Evolutionary conservation across 768 basidiomycete species (phyloP).

Genomic region (Cystobasidium onofrii): DNA sequence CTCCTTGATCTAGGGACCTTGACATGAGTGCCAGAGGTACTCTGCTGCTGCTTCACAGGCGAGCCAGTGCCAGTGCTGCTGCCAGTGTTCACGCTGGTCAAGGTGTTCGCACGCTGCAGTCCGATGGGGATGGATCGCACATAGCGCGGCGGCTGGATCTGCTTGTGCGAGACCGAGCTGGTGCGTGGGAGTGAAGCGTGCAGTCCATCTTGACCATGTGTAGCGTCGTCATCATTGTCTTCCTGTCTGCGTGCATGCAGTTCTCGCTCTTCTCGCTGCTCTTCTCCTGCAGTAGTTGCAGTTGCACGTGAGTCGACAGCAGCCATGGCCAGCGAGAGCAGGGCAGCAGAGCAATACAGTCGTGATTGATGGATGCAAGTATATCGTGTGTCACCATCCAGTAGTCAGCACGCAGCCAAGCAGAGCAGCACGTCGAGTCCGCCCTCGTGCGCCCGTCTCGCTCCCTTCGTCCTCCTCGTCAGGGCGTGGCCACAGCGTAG

Average conservation of each 20-base stretch:
- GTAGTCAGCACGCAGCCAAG: too few species aligned
- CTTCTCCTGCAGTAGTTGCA: not conserved
- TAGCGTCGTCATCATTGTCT: not conserved
- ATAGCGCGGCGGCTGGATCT: conserved; percentile 2
- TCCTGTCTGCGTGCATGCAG: not conserved
- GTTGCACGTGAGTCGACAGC: not conserved
- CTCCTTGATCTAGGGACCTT: not conserved
- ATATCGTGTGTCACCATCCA: not conserved
- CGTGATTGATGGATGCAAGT: not conserved
- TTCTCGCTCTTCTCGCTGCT: not conserved
- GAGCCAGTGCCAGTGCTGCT: too few species aligned
- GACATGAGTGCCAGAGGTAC: not conserved
- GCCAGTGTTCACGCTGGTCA: too few species aligned
- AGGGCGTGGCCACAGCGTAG: too few species aligned
- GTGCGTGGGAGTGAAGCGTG: not conserved
- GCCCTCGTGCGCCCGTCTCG: not conserved
- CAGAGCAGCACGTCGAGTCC: not conserved
- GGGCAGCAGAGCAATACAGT: not conserved
- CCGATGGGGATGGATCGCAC: not conserved
- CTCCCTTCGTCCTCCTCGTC: too few species aligned
- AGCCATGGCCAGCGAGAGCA: not conserved
- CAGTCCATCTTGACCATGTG: not conserved
- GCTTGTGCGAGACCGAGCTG: not conserved
- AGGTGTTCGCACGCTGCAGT: conserved; percentile 5
- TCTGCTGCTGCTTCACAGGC: not conserved